Conservation (phyloP, 192 early-diverging fungal genomes). For the Coemansia reversa region DNA sequence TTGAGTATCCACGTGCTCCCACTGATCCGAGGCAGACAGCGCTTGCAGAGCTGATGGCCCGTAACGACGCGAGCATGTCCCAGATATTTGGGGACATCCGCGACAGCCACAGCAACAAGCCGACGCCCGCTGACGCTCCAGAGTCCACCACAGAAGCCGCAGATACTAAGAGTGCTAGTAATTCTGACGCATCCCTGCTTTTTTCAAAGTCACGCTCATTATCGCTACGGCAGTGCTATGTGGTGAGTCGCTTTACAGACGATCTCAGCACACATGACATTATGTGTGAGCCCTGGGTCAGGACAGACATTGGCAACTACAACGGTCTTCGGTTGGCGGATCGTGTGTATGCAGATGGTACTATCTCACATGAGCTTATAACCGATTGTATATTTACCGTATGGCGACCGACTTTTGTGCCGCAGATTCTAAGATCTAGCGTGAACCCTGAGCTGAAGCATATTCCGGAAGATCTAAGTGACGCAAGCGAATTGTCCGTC, state of each 20-base stretch:
- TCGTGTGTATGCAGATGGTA: slow-evolving; percentile 48
- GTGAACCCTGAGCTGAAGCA: slow-evolving; percentile 4
- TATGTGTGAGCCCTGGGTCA: slow-evolving; percentile 54
- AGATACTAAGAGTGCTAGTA: slow-evolving; percentile 2
- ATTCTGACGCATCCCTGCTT: slow-evolving; percentile 22
- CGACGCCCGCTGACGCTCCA: background rate
- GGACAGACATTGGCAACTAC: slow-evolving; percentile 55
- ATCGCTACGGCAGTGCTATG: slow-evolving; percentile 46
- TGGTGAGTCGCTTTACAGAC: slow-evolving; percentile 45
- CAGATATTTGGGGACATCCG: slow-evolving; percentile 17
- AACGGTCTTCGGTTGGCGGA: slow-evolving; percentile 48
- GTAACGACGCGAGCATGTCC: slow-evolving; percentile 20
- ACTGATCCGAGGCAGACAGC: slow-evolving; percentile 17
- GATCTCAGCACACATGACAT: slow-evolving; percentile 42
- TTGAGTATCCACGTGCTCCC: slow-evolving; percentile 23
- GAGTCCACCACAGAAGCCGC: slow-evolving; percentile 1
- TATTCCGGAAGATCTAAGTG: slow-evolving; percentile 8
- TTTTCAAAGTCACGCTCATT: slow-evolving; percentile 31
- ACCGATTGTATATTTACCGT: slow-evolving; percentile 51
- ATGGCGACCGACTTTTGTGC: slow-evolving; percentile 50
- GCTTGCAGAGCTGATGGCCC: slow-evolving; percentile 19
- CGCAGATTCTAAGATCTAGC: slow-evolving; percentile 23
- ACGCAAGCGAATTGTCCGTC: slow-evolving; percentile 15
- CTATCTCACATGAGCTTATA: slow-evolving; percentile 45
- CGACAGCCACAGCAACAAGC: background rate